Conservation (phyloP, 73 alveolate genomes). For the Stentor roeselii region DNA sequence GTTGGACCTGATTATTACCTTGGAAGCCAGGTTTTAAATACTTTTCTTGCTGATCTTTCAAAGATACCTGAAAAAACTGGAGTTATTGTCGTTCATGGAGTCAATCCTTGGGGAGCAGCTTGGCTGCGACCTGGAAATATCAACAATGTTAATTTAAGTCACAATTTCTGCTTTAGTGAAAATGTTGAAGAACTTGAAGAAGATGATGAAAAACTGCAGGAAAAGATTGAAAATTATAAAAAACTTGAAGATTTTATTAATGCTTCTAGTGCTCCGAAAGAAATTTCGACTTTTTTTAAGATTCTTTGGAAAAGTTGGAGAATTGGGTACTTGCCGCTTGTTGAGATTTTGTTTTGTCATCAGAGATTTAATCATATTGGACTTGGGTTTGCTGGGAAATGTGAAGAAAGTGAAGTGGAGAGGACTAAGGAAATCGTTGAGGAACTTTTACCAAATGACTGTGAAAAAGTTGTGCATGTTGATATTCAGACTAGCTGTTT, state of each 20-base stretch:
- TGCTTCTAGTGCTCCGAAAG: neutral
- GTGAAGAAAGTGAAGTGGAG: neutral
- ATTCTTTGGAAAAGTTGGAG: neutral
- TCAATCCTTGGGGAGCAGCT: conserved; percentile 27
- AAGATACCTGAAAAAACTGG: neutral
- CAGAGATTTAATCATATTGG: neutral
- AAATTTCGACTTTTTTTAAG: neutral
- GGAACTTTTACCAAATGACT: neutral
- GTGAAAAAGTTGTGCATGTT: neutral
- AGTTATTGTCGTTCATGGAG: neutral
- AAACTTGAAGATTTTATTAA: neutral
- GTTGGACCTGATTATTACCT: neutral
- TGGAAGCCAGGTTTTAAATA: conserved; percentile 2
- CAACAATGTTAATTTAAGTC: neutral
- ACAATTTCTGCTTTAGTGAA: no score
- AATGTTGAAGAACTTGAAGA: neutral
- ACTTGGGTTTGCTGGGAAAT: neutral
- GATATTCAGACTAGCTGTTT: neutral
- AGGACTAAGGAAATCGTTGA: neutral
- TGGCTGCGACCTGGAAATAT: conserved; percentile 12
- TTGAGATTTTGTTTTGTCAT: neutral
- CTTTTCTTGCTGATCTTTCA: neutral
- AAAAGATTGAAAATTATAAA: neutral
- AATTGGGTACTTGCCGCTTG: neutral
- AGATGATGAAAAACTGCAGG: neutral